These are phyloP conservation scores for Botryotinia narcissicola DNA, from an alignment of 2,329 filamentous ascomycete genomes.

Conservation along the genomic window DNA sequence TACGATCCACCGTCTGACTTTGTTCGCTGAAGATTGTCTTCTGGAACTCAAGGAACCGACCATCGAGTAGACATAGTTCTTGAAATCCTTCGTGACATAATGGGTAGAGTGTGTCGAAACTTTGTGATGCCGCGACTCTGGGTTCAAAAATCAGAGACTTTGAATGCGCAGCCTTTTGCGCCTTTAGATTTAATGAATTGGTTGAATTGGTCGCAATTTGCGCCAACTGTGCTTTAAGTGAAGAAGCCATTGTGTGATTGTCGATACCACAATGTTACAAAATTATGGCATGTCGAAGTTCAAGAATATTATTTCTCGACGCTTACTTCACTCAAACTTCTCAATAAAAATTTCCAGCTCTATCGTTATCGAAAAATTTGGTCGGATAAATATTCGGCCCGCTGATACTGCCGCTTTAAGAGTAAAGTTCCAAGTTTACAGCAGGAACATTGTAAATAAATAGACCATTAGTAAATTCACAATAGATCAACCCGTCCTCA, in stretches of 20 bases:
- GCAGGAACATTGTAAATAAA: background rate
- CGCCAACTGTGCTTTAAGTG: conserved; percentile 90
- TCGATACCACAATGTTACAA: conserved; percentile 13
- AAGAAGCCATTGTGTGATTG: conserved; percentile 65
- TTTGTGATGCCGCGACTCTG: conserved; percentile 79
- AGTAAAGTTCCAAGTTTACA: background rate
- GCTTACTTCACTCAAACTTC: conserved; percentile 18
- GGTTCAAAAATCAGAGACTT: conserved; percentile 94
- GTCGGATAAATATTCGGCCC: conserved; percentile 16
- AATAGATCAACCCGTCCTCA: background rate
- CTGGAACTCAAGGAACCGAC: conserved; percentile 71
- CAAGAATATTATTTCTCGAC: conserved; percentile 13
- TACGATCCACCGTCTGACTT: conserved; percentile 84
- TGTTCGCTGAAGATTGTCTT: conserved; percentile 87
- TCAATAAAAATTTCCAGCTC: conserved; percentile 20
- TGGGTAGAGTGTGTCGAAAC: conserved; percentile 82
- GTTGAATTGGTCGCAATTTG: conserved; percentile 88
- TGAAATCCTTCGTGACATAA: conserved; percentile 87
- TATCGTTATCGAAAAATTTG: conserved; percentile 22
- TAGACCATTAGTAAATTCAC: background rate
- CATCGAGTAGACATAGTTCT: conserved; percentile 84
- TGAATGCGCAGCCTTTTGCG: conserved; percentile 86
- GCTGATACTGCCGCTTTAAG: conserved; percentile 10
- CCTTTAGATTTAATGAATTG: conserved; percentile 86
- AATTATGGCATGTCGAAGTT: conserved; percentile 24